Evolutionary conservation across 176 grass and related monocot genomes (phyloP), one percentile per base, ranked within the genome.

Genomic region (Alopecurus myosuroides): DNA sequence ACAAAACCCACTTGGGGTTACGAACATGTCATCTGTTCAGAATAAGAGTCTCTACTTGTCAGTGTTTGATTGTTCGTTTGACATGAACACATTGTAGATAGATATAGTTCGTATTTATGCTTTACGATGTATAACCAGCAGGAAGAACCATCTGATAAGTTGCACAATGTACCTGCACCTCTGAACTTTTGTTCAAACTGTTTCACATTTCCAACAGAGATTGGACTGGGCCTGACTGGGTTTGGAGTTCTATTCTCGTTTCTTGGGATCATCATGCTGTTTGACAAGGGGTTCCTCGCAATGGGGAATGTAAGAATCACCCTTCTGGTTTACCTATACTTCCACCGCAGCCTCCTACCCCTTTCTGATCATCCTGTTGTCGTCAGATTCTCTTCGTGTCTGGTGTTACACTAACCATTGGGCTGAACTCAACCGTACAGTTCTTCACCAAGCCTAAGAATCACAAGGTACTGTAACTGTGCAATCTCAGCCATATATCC

Each of bases 371-470:
- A 25, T 28, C 51, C 19, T 3, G 70, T 34, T 69, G 5, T 62
- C 77, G 31, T 41, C 83, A 97, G 94, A 90, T 94, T 72, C 92
- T 97, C 80, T 97, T 97, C 23, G 73, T 97, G 41, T 90, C 85
- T 28, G 94, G 94, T 76, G 85, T 97, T 73, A 80, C 84, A 73
- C 86, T 97, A 48, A 97, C 92, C 70, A 97, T 94, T 87, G 94
- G 94, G 42, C 83, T 92, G 51, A 92, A 90, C 82, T 90, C 94
- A 40, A 92, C 94, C 1, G 78, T 92, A 84, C 94, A 88, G 39
- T 97, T 97, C 85, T 97, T 97, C 57, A 86, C 92, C 77, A 94
- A 97, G 70, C 92, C 88, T 76, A 97, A 85, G 84, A 97, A 97
- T 86, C 91, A 97, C 80, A 97, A 88, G 92, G 92, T 92, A 25